These are phyloP conservation scores for Elsinoe arachidis DNA, from an alignment of 2,329 filamentous ascomycete genomes.

Conservation along the genomic window DNA sequence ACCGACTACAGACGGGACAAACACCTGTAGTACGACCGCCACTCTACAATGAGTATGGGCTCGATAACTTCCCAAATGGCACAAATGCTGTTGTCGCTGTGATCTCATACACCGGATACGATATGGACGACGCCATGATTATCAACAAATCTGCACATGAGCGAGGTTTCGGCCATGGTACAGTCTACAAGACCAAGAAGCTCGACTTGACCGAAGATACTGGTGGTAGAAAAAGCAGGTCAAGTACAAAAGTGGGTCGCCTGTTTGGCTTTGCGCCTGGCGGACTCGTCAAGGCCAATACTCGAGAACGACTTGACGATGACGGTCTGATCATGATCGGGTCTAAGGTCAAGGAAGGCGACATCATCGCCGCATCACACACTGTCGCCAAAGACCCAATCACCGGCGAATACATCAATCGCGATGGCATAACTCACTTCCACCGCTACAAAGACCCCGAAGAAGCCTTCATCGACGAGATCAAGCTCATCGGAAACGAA, in stretches of 20 bases:
- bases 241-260: conserved; percentile 59
- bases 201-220: conserved; percentile 73
- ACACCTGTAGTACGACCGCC: conserved; percentile 88
- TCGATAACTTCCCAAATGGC: conserved; percentile 97
- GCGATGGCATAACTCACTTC: conserved; percentile 76
- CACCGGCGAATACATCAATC: conserved; percentile 71
- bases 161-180: conserved; percentile 88
- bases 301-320: conserved; percentile 66
- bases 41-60: conserved; percentile 88
- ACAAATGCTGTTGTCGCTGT: conserved; percentile 93
- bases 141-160: conserved; percentile 96
- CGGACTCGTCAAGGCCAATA: conserved; percentile 60
- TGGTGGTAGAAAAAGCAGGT: conserved; percentile 39
- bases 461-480: conserved; percentile 81
- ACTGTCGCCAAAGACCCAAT: conserved; percentile 66
- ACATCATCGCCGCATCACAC: conserved; percentile 82
- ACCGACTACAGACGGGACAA: conserved; percentile 88
- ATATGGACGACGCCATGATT: conserved; percentile 99
- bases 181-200: conserved; percentile 96
- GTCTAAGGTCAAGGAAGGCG: conserved; percentile 66
- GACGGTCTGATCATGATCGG: conserved; percentile 83
- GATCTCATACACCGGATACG: conserved; percentile 97
- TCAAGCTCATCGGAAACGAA: conserved; percentile 81
- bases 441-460: conserved; percentile 94
- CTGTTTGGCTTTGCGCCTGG: conserved; percentile 86